A percentile compares a stretch with the other conserved stretches of the same genome.
phyloP scores from a whole-genome alignment of 2,329 filamentous ascomycete species.

The Penicillium sp. region DNA sequence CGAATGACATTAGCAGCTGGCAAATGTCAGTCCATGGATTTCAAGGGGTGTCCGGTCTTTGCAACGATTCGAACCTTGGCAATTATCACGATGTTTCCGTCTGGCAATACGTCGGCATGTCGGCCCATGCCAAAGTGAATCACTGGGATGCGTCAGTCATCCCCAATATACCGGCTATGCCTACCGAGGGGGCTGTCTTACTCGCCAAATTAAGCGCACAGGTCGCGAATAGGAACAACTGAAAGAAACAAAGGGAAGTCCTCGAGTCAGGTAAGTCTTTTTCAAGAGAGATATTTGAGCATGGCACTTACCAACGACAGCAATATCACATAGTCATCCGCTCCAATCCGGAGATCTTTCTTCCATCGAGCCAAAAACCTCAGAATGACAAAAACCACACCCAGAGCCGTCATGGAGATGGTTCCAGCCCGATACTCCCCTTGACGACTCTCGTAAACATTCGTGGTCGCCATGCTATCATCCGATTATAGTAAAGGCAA shows the following conservation, averaged over 20 bases:
- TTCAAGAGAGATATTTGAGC: neutral
- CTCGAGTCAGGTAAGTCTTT: neutral
- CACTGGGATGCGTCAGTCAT: constrained; percentile 20
- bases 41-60: neutral
- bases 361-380: constrained; percentile 20
- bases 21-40: neutral
- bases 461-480: neutral
- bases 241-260: neutral
- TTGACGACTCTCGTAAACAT: constrained; percentile 13
- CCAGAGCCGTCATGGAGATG: constrained; percentile 21
- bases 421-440: constrained; percentile 18
- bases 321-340: constrained; percentile 22
- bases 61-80: constrained; percentile 14
- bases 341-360: constrained; percentile 8
- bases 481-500: neutral
- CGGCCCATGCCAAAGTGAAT: constrained; percentile 22
- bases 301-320: constrained; percentile 15
- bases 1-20: constrained; percentile 55
- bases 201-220: constrained; percentile 2
- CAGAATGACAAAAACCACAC: constrained; percentile 21
- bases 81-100: constrained; percentile 14
- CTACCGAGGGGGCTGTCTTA: neutral
- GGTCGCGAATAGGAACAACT: constrained; percentile 14
- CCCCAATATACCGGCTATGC: too few species aligned
- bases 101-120: constrained; percentile 13